phyloP scores from a whole-genome alignment of 768 basidiomycete species.

The Cyclocybe cylindracea region DNA sequence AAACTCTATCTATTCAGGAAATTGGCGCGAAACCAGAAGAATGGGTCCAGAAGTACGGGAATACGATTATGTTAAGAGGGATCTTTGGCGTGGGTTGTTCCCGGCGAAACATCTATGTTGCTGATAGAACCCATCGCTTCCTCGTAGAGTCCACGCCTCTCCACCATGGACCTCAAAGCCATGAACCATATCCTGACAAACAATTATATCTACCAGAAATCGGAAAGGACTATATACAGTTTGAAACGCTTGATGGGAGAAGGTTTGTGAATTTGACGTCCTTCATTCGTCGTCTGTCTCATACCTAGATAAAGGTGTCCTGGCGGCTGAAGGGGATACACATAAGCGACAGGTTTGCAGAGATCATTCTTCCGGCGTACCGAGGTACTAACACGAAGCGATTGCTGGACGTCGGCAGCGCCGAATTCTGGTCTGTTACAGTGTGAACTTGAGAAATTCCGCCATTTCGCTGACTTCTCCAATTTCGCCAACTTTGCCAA shows the following conservation, averaged over 20 bases:
- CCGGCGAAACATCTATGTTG: not conserved
- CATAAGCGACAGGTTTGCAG: conserved; percentile 42
- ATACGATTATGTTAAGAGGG: conserved; percentile 41
- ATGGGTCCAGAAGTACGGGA: conserved; percentile 49
- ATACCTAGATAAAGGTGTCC: conserved; percentile 37
- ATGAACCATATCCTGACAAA: conserved; percentile 63
- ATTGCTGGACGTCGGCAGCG: conserved; percentile 23
- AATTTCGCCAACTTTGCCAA: too few species aligned
- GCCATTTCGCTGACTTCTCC: too few species aligned
- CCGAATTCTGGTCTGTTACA: conserved; percentile 35
- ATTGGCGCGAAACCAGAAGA: conserved; percentile 35
- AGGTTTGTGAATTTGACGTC: conserved; percentile 22
- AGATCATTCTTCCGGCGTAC: too few species aligned
- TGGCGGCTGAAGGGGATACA: conserved; percentile 45
- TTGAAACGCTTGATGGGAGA: conserved; percentile 44
- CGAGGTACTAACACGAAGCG: not conserved
- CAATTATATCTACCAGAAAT: conserved; percentile 53
- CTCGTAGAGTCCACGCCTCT: conserved; percentile 36
- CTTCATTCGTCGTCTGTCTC: not conserved
- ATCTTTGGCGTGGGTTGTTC: conserved; percentile 39
- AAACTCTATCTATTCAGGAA: conserved; percentile 18
- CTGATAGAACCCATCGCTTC: not conserved
- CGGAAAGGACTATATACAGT: conserved; percentile 34
- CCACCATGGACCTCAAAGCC: conserved; percentile 62
- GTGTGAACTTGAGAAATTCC: too few species aligned